phyloP scores from a whole-genome alignment of 2,329 filamentous ascomycete species.

The Xylariales sp. region DNA sequence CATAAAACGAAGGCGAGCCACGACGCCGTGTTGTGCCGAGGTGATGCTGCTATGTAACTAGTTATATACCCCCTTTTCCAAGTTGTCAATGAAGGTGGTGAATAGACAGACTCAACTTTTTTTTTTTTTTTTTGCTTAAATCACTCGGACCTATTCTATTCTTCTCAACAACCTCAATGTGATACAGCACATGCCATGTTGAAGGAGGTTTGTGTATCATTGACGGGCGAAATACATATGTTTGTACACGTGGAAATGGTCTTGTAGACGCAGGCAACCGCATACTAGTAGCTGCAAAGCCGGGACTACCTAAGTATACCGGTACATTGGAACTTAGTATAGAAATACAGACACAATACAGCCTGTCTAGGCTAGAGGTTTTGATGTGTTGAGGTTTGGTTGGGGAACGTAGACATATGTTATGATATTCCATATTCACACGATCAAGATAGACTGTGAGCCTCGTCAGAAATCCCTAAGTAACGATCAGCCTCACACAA shows the following conservation, averaged over 20 bases:
- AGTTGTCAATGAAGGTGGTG: slow-evolving; percentile 11
- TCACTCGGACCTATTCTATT: neutral
- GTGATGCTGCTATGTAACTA: slow-evolving; percentile 20
- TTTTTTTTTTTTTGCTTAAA: neutral
- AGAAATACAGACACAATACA: neutral
- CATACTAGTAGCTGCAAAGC: neutral
- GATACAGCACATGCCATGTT: neutral
- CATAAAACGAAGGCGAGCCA: slow-evolving; percentile 2
- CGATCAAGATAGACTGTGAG: neutral
- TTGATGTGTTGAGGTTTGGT: too few relatives aligned
- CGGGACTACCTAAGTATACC: neutral
- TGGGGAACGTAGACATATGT: too few relatives aligned
- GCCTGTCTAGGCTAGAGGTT: neutral
- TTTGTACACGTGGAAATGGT: slow-evolving; percentile 1
- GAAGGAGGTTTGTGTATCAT: neutral
- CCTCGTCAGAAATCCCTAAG: neutral
- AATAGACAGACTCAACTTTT: neutral
- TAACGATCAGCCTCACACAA: neutral
- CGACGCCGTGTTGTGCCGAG: slow-evolving; percentile 16
- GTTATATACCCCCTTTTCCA: slow-evolving; percentile 28
- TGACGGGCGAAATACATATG: neutral
- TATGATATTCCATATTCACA: neutral
- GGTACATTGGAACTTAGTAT: neutral
- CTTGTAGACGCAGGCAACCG: slow-evolving; percentile 3
- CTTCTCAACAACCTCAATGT: neutral